These are phyloP conservation scores for Chalaropsis thielavioides DNA, from an alignment of 2,329 filamentous ascomycete genomes.

Conservation along the genomic window DNA sequence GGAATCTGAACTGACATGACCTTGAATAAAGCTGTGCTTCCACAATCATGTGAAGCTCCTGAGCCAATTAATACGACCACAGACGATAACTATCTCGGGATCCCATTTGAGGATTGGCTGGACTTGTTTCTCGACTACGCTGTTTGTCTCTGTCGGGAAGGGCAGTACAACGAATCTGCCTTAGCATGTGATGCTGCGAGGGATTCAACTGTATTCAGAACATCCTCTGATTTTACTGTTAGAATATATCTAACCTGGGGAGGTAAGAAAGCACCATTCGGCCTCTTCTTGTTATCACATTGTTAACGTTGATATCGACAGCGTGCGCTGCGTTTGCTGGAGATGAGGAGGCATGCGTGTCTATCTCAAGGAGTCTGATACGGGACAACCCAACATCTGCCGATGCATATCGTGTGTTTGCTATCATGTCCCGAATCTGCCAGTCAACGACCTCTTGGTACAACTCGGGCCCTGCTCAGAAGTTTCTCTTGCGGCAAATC, in stretches of 20 bases:
- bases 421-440: slow-evolving; percentile 60
- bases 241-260: slow-evolving; percentile 67
- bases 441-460: slow-evolving; percentile 63
- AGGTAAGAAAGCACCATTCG: slow-evolving; percentile 31
- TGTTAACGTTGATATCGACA: slow-evolving; percentile 23
- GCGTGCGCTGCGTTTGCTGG: slow-evolving; percentile 70
- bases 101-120: slow-evolving; percentile 73
- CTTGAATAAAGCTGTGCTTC: slow-evolving; percentile 17
- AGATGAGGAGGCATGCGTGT: slow-evolving; percentile 61
- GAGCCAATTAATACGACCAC: neutral
- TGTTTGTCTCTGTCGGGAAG: slow-evolving; percentile 54
- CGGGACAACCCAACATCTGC: slow-evolving; percentile 65
- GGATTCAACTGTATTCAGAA: slow-evolving; percentile 70
- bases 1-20: neutral
- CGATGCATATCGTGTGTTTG: slow-evolving; percentile 72
- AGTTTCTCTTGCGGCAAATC: slow-evolving; percentile 82
- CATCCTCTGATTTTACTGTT: slow-evolving; percentile 51
- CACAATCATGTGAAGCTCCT: slow-evolving; percentile 14
- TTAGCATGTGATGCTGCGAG: slow-evolving; percentile 63
- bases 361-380: slow-evolving; percentile 70
- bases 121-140: slow-evolving; percentile 83
- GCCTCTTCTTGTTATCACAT: too few species aligned
- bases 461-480: slow-evolving; percentile 68
- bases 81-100: slow-evolving; percentile 49
- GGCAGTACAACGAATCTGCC: slow-evolving; percentile 59